Conservation (phyloP, 2,329 filamentous ascomycete genomes). For the Calonectria ilicicola region DNA sequence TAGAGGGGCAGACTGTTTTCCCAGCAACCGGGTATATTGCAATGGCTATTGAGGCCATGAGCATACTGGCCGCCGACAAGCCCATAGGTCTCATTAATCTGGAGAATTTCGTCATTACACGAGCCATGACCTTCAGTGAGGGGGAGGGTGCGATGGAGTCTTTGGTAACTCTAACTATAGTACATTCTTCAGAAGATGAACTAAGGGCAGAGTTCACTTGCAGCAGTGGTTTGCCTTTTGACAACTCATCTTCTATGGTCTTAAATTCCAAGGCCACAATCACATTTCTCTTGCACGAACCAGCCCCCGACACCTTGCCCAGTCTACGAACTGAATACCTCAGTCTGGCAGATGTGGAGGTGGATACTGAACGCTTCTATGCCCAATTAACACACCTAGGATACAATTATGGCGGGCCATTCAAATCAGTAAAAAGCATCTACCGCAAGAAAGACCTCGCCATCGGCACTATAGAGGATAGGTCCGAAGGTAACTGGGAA, state of each 20-base stretch:
- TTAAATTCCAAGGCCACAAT: not conserved
- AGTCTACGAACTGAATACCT: not conserved
- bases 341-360: not conserved
- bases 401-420: not conserved
- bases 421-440: not conserved
- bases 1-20: conserved; percentile 51
- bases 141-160: not conserved
- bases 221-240: not conserved
- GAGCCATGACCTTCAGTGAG: not conserved
- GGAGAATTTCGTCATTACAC: not conserved
- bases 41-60: conserved; percentile 49
- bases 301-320: not conserved
- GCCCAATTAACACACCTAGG: not conserved
- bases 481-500: not conserved
- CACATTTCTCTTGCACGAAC: not conserved
- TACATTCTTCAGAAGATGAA: not conserved
- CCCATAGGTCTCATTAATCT: not conserved
- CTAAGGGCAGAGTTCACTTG: not conserved
- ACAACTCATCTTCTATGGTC: not conserved
- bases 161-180: not conserved
- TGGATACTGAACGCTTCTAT: not conserved
- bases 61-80: conserved; percentile 7
- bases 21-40: conserved; percentile 52
- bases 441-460: not conserved
- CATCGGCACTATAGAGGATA: not conserved